A percentile compares a stretch with the other conserved stretches of the same genome.
Evolutionary conservation across 345 rosid species (phyloP).

Genomic region (sweet orange (Citrus sinensis)): DNA sequence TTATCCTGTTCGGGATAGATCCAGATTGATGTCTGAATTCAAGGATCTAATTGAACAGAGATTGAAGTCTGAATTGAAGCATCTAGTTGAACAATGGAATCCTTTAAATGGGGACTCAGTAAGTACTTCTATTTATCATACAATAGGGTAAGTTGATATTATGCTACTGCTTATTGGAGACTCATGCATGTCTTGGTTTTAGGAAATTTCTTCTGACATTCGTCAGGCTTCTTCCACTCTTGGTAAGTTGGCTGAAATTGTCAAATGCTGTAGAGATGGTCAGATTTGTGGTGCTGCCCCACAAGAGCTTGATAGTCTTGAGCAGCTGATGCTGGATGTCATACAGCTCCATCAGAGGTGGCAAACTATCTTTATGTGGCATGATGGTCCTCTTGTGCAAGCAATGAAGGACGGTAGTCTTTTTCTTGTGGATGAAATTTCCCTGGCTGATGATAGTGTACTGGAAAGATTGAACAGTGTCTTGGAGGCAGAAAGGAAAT

Average conservation of each 20-base stretch:
- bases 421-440: conserved; percentile 92
- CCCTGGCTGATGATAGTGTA: conserved; percentile 97
- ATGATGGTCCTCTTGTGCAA: conserved; percentile 95
- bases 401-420: conserved; percentile 88
- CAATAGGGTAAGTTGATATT: conserved; percentile 1
- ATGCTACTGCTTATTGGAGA: conserved; percentile 6
- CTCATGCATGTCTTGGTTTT: conserved; percentile 19
- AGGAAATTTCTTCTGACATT: conserved; percentile 69
- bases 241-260: conserved; percentile 33
- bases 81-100: conserved; percentile 36
- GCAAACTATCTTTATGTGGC: conserved; percentile 88
- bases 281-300: conserved; percentile 27
- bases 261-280: conserved; percentile 44
- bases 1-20: conserved; percentile 86
- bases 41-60: conserved; percentile 46
- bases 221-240: conserved; percentile 54
- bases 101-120: conserved; percentile 32
- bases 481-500: conserved; percentile 82
- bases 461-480: conserved; percentile 92
- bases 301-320: conserved; percentile 48
- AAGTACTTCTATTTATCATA: conserved; percentile 18
- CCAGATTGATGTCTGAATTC: conserved; percentile 57
- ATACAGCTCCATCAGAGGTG: conserved; percentile 61
- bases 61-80: conserved; percentile 47
- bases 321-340: conserved; percentile 51